phyloP scores from a whole-genome alignment of 176 grass and related monocot genomes.

The Eremochloa ophiuroides region DNA sequence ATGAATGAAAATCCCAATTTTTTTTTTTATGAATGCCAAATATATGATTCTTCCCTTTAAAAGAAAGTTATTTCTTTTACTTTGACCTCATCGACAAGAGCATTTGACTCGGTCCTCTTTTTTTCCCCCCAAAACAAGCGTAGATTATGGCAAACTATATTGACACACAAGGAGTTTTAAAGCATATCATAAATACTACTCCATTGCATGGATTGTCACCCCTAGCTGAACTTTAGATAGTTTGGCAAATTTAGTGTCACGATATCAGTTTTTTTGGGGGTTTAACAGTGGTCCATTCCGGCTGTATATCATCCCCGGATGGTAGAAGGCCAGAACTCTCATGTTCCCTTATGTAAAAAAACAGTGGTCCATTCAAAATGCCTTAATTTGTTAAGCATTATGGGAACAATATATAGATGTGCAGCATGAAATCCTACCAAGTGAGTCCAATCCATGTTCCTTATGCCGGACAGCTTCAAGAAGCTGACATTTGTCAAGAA shows the following conservation, averaged over 20 bases:
- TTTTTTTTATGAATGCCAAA: background rate
- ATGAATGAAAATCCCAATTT: background rate
- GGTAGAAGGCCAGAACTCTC: too few species aligned
- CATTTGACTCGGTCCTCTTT: background rate
- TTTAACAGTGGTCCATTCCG: too few species aligned
- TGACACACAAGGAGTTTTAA: too few species aligned
- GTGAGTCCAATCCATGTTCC: slow-evolving; percentile 66
- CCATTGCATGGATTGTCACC: background rate
- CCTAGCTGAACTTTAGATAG: background rate
- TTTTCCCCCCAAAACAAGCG: background rate
- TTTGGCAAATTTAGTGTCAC: background rate
- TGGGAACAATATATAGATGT: background rate
- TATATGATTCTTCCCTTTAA: background rate
- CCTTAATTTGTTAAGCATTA: background rate
- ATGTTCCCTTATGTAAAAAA: too few species aligned
- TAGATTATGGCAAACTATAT: background rate
- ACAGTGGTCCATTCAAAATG: background rate
- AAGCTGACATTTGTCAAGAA: slow-evolving; percentile 91
- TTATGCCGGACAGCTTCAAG: slow-evolving; percentile 78
- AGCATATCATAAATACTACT: too few species aligned
- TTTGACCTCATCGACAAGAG: background rate
- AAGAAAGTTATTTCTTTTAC: background rate
- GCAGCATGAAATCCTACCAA: slow-evolving; percentile 42
- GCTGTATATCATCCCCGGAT: too few species aligned
- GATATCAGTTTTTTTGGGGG: too few species aligned